Evolutionary conservation across 2,329 filamentous ascomycete genomes (phyloP).

Genomic region (Verticillium dahliae): DNA sequence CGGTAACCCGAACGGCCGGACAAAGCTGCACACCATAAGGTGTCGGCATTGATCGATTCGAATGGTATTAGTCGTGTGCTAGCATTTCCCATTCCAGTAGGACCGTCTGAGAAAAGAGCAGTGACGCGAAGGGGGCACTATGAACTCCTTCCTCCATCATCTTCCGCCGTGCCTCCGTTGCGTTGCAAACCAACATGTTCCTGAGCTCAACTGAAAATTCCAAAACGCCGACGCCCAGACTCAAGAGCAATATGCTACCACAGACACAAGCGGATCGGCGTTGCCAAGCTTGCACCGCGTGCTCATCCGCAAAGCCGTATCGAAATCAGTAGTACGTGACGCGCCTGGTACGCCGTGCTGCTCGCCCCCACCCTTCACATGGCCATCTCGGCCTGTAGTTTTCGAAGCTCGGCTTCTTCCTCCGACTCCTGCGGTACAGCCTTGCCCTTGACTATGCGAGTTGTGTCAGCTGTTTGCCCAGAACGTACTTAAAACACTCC

Average conservation of each 20-base stretch:
- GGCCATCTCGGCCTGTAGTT: conserved; percentile 94
- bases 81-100: neutral
- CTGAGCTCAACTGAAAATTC: neutral
- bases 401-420: conserved; percentile 90
- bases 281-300: neutral
- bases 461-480: neutral
- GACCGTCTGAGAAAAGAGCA: neutral
- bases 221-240: conserved; percentile 12
- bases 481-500: neutral
- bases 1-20: too few relatives aligned
- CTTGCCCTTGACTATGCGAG: conserved; percentile 41
- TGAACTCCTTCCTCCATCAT: neutral
- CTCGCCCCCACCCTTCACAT: conserved; percentile 51
- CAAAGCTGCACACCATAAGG: too few relatives aligned
- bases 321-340: neutral
- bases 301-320: neutral
- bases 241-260: neutral
- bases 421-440: conserved; percentile 66
- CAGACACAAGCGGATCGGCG: neutral
- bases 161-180: neutral
- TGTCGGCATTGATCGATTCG: too few relatives aligned
- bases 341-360: neutral
- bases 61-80: neutral
- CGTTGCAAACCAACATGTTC: neutral
- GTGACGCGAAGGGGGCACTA: neutral